A percentile compares a stretch with the other conserved stretches of the same genome.
Evolutionary conservation across 805 yeast species (phyloP).

Genomic region (Helenozyma baotianmanensis): DNA sequence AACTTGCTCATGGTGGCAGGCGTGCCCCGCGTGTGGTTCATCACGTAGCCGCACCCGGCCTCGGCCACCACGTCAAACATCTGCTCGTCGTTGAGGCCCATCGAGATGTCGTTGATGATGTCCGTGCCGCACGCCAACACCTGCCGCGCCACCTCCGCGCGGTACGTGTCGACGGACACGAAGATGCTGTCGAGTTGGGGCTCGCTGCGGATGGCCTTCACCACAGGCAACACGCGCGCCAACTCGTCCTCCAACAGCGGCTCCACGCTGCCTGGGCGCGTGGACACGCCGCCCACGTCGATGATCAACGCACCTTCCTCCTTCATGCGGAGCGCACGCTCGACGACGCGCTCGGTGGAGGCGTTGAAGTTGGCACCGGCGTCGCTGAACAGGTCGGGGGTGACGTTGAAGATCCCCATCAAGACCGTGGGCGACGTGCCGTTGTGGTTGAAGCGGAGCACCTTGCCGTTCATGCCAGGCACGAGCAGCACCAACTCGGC

Average conservation of each 20-base stretch:
- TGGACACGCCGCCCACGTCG: slow-evolving; percentile 91
- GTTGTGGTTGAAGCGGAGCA: slow-evolving; percentile 40
- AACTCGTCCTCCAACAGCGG: slow-evolving; percentile 65
- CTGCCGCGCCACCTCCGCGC: slow-evolving; percentile 67
- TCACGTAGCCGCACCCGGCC: slow-evolving; percentile 67
- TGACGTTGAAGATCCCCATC: slow-evolving; percentile 86
- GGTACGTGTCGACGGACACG: slow-evolving; percentile 85
- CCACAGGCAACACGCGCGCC: slow-evolving; percentile 63
- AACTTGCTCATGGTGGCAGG: slow-evolving; percentile 66
- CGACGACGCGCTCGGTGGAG: slow-evolving; percentile 38
- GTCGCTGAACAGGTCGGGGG: slow-evolving; percentile 95
- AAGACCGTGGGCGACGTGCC: slow-evolving; percentile 51
- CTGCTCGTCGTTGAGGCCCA: slow-evolving; percentile 62
- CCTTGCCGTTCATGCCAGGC: slow-evolving; percentile 31
- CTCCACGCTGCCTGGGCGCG: slow-evolving; percentile 76
- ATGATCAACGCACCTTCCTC: slow-evolving; percentile 65
- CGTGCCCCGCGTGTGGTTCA: slow-evolving; percentile 83
- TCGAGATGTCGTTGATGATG: slow-evolving; percentile 86
- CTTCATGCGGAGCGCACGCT: slow-evolving; percentile 46
- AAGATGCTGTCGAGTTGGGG: slow-evolving; percentile 38
- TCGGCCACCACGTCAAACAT: slow-evolving; percentile 70
- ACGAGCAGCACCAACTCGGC: slow-evolving; percentile 45
- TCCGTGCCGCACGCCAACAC: slow-evolving; percentile 78
- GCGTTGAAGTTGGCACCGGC: slow-evolving; percentile 50
- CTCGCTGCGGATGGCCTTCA: slow-evolving; percentile 53